phyloP scores from a whole-genome alignment of 345 rosid species.

The Eucalyptus leucophloia region DNA sequence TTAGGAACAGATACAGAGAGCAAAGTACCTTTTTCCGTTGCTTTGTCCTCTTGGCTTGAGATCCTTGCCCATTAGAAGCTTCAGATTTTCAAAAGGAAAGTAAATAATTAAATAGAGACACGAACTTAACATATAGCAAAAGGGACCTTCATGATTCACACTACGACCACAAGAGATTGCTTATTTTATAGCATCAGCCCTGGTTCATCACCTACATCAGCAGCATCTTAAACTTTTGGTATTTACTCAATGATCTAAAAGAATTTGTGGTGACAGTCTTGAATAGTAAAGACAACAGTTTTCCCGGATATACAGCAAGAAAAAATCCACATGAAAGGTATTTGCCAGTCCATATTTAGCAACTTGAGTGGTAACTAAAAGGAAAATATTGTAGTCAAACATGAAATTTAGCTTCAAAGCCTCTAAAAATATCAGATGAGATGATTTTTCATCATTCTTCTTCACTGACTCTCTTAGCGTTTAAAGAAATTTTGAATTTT shows the following conservation, averaged over 20 bases:
- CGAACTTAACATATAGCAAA: background rate
- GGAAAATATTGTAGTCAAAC: background rate
- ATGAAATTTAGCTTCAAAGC: background rate
- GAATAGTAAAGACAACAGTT: background rate
- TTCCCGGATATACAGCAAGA: background rate
- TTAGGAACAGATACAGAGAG: background rate
- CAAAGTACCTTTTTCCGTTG: conserved; percentile 53
- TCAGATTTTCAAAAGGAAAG: background rate
- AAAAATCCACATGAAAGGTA: background rate
- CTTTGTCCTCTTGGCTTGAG: conserved; percentile 47
- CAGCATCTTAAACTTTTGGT: background rate
- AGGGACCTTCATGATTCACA: background rate
- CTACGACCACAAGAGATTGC: background rate
- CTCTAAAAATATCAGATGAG: background rate
- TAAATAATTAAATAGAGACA: background rate
- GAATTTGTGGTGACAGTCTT: background rate
- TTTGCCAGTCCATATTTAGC: background rate
- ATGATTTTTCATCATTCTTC: background rate
- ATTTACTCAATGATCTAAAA: background rate
- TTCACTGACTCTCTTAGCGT: background rate
- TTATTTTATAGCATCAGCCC: background rate
- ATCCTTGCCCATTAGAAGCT: conserved; percentile 69
- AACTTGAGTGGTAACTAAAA: background rate
- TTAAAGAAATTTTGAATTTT: background rate
- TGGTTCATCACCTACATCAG: background rate